Conservation (phyloP, 148 eudicot species). For the Rhododendron griersonianum region DNA sequence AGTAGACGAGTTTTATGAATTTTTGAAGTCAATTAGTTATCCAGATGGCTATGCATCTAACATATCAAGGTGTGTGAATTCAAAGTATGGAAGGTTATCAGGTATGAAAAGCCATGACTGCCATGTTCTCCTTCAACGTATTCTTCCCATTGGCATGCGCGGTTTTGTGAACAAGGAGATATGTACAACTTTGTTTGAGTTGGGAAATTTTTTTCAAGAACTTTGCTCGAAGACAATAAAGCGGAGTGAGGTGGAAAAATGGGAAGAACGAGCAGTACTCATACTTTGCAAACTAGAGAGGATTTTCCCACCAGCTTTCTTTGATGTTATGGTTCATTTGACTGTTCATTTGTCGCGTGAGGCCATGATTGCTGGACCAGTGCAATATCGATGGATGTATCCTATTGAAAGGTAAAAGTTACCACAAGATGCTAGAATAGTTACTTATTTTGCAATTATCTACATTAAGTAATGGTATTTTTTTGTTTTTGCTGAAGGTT, state of each 20-base stretch:
- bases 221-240: too few species aligned
- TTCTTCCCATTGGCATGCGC: too few species aligned
- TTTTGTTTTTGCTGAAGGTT: too few species aligned
- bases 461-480: neutral
- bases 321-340: constrained; percentile 11
- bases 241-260: too few species aligned
- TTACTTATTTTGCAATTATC: neutral
- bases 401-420: constrained; percentile 7
- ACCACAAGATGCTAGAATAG: neutral
- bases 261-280: too few species aligned
- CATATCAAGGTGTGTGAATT: neutral
- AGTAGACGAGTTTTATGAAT: too few species aligned
- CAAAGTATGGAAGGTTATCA: neutral
- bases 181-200: too few species aligned
- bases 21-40: too few species aligned
- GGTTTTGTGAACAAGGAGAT: too few species aligned
- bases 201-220: too few species aligned
- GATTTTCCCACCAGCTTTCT: constrained; percentile 11
- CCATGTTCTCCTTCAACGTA: too few species aligned
- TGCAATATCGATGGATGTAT: too few species aligned
- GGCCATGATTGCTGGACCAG: constrained; percentile 9
- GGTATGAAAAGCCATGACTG: constrained; percentile 3
- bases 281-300: constrained; percentile 7
- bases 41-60: neutral
- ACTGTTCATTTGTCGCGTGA: constrained; percentile 4